phyloP scores from a whole-genome alignment of 441 rosid genomes.

The Omphalea diandra region DNA sequence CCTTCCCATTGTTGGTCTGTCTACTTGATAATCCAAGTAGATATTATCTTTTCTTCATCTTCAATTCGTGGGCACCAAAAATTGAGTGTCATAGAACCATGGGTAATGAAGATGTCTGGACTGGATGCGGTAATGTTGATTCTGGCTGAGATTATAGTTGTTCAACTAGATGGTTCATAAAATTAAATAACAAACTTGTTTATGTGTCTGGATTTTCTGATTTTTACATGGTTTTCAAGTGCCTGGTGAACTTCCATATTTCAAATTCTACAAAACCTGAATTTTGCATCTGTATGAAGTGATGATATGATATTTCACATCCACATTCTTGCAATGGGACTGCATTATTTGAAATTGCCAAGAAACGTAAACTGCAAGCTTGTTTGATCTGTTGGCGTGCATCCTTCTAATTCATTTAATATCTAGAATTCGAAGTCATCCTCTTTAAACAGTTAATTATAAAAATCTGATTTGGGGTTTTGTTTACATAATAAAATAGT shows the following conservation, averaged over 20 bases:
- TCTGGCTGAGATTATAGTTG: not conserved
- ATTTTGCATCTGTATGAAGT: not conserved
- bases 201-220: not conserved
- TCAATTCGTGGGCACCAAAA: not conserved
- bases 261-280: not conserved
- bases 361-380: not conserved
- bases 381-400: too few species aligned
- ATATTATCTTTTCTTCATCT: not conserved
- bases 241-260: not conserved
- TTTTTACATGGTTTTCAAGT: not conserved
- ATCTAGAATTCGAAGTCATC: not conserved
- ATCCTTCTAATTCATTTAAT: too few species aligned
- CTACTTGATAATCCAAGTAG: not conserved
- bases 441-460: too few species aligned
- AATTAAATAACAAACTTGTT: not conserved
- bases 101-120: not conserved
- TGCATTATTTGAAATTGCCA: slow-evolving; percentile 3
- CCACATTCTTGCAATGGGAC: not conserved
- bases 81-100: not conserved
- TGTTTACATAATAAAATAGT: too few species aligned
- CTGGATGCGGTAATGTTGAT: not conserved
- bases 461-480: too few species aligned
- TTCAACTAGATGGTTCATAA: not conserved
- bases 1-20: not conserved
- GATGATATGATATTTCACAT: not conserved